Evolutionary conservation across 306 rosid genomes (phyloP).

Genomic region (Hippophae gyantsensis): DNA sequence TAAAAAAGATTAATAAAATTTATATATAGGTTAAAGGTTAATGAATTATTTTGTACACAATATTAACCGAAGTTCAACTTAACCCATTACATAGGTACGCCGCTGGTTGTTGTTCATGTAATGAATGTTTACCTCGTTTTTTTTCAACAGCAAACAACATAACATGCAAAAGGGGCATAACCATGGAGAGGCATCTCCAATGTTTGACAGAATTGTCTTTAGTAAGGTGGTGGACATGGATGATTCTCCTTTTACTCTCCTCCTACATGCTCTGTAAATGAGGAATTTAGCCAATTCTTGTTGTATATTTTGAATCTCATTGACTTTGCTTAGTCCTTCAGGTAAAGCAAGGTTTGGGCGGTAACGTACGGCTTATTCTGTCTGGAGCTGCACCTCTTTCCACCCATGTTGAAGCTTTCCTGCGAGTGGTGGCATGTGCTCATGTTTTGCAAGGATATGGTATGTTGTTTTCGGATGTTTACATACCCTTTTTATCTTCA

Average conservation of each 20-base stretch:
- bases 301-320: conserved; percentile 21
- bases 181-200: conserved; percentile 53
- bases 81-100: too few species aligned
- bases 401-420: conserved; percentile 62
- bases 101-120: background rate
- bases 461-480: conserved; percentile 23
- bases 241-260: background rate
- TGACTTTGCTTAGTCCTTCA: conserved; percentile 28
- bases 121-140: conserved; percentile 13
- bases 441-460: conserved; percentile 98
- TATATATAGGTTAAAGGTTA: too few species aligned
- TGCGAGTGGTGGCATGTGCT: conserved; percentile 82
- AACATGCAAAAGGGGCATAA: conserved; percentile 59
- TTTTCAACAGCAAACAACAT: conserved; percentile 46
- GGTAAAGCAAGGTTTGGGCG: conserved; percentile 94
- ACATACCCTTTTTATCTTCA: background rate
- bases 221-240: conserved; percentile 46
- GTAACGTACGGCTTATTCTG: conserved; percentile 73
- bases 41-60: too few species aligned
- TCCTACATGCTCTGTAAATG: conserved; percentile 6
- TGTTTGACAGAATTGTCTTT: conserved; percentile 73
- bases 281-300: background rate
- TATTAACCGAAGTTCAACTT: too few species aligned
- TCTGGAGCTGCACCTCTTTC: conserved; percentile 98
- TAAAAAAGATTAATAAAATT: too few species aligned